A percentile compares a stretch with the other conserved stretches of the same genome.
phyloP scores from a whole-genome alignment of 1,284 basidiomycete genomes.

The Mycena sp. region DNA sequence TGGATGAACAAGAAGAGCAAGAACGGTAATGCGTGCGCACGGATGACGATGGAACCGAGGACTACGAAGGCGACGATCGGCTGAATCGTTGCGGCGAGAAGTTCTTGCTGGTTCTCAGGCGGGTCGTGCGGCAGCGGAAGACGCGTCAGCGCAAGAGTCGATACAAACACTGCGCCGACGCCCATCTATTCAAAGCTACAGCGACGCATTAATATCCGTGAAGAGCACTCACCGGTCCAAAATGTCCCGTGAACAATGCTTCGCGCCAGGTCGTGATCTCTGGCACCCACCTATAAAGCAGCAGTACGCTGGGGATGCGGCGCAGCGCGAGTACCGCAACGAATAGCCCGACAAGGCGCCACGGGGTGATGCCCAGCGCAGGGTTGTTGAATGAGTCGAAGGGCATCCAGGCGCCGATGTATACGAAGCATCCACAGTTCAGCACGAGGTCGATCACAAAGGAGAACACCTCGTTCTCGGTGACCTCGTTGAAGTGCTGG shows the following conservation, averaged over 20 bases:
- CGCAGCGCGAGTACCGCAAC: constrained; percentile 77
- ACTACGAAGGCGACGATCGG: constrained; percentile 90
- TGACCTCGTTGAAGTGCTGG: constrained; percentile 88
- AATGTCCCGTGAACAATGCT: constrained; percentile 89
- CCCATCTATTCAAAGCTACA: constrained; percentile 64
- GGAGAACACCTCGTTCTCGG: constrained; percentile 88
- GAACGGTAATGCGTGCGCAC: constrained; percentile 55
- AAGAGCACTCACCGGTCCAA: constrained; percentile 56
- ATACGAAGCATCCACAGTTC: constrained; percentile 90
- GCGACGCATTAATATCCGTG: background rate
- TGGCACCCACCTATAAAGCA: constrained; percentile 85
- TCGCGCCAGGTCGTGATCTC: constrained; percentile 85
- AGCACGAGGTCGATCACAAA: constrained; percentile 89
- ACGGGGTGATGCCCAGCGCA: constrained; percentile 75
- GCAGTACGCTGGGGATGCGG: constrained; percentile 80
- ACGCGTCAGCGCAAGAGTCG: constrained; percentile 77
- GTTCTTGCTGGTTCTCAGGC: constrained; percentile 74
- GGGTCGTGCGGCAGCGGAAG: constrained; percentile 70
- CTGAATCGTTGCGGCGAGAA: constrained; percentile 76
- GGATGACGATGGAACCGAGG: constrained; percentile 84
- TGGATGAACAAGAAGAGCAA: background rate
- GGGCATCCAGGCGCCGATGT: constrained; percentile 91
- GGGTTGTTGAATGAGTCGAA: constrained; percentile 76
- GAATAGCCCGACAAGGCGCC: constrained; percentile 79
- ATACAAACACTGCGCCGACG: constrained; percentile 88